These are phyloP conservation scores for Xylogone sp. DNA, from an alignment of 2,329 filamentous ascomycete genomes.

Conservation along the genomic window DNA sequence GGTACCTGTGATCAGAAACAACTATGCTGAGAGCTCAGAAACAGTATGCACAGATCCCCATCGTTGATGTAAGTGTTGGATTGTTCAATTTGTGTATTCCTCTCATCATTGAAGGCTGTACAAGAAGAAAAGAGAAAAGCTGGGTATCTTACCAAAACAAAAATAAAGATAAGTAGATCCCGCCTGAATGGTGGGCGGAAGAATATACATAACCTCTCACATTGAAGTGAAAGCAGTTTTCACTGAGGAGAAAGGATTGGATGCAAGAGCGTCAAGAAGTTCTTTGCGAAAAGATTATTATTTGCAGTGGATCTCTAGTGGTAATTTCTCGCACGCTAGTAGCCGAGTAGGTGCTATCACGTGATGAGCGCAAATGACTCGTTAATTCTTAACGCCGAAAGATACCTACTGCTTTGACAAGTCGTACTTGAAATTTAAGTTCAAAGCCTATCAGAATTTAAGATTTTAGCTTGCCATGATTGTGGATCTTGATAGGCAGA, in stretches of 20 bases:
- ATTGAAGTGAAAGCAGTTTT: background rate
- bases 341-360: background rate
- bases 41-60: slow-evolving; percentile 31
- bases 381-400: too few species aligned
- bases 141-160: background rate
- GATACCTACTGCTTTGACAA: too few species aligned
- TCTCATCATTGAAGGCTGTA: slow-evolving; percentile 32
- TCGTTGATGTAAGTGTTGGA: slow-evolving; percentile 37
- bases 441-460: too few species aligned
- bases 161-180: background rate
- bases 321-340: background rate
- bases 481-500: too few species aligned
- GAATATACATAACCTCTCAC: background rate
- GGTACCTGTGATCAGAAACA: background rate
- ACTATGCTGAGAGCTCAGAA: slow-evolving; percentile 26
- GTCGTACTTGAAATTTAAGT: too few species aligned
- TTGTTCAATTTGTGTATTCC: slow-evolving; percentile 34
- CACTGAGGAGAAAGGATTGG: background rate
- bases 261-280: background rate
- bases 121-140: slow-evolving; percentile 3
- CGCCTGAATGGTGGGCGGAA: background rate
- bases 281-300: background rate
- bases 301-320: background rate
- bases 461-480: too few species aligned
- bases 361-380: background rate